Conservation (phyloP, 2,329 filamentous ascomycete species). For the Colletotrichum sp. region DNA sequence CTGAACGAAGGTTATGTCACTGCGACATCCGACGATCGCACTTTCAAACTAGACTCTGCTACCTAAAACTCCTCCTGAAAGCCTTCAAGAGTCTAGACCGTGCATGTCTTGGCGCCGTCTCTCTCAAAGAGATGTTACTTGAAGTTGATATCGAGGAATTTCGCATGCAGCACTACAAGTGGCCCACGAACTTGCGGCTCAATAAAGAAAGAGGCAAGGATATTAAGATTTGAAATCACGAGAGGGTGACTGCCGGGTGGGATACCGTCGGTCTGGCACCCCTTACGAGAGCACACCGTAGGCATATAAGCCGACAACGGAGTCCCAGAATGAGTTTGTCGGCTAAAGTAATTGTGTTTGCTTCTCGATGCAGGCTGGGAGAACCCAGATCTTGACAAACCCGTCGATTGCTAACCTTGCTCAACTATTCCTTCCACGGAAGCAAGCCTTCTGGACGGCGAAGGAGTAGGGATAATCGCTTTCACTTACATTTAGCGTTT, state of each 20-base stretch:
- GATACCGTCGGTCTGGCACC: not conserved
- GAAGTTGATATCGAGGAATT: not conserved
- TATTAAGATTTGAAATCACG: not conserved
- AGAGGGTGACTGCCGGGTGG: not conserved
- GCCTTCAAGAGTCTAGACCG: not conserved
- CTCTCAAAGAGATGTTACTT: rapidly evolving
- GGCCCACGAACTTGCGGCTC: rapidly evolving
- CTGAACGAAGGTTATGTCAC: not conserved
- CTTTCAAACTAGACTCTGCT: not conserved
- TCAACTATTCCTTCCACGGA: not conserved
- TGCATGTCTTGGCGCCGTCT: not conserved
- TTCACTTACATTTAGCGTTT: not conserved
- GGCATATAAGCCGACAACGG: not conserved
- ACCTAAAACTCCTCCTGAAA: rapidly evolving
- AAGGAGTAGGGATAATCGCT: not conserved
- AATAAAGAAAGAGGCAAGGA: not conserved
- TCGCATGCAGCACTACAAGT: not conserved
- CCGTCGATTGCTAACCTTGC: not conserved
- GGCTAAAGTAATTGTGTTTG: not conserved
- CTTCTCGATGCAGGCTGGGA: not conserved
- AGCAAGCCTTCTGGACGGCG: not conserved
- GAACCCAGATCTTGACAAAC: not conserved
- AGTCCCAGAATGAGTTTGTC: not conserved
- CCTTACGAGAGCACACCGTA: not conserved
- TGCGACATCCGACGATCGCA: not conserved